A percentile compares a stretch with the other conserved stretches of the same genome.
These are phyloP conservation scores for Angomonas deanei DNA, from an alignment of 208 protist genomes.

Conservation along the genomic window DNA sequence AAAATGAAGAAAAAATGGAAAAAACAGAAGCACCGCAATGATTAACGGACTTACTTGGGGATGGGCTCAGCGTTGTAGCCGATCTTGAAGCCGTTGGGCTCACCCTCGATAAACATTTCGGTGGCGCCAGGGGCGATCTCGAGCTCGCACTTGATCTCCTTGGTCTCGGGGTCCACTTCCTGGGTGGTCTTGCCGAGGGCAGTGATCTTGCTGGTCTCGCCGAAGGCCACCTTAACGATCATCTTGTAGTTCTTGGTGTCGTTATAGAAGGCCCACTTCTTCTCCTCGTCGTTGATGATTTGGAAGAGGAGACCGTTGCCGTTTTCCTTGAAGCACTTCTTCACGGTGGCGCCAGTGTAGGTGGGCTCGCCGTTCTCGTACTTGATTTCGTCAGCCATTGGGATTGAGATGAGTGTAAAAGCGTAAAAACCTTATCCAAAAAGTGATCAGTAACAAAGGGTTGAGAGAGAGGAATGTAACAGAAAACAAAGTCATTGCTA, in stretches of 20 bases:
- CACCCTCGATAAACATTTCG: constrained; percentile 75
- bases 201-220: constrained; percentile 15
- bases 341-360: constrained; percentile 24
- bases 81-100: constrained; percentile 79
- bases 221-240: constrained; percentile 32
- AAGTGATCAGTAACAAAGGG: no score
- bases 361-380: constrained; percentile 1
- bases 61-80: constrained; percentile 65
- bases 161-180: constrained; percentile 34
- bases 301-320: constrained; percentile 50
- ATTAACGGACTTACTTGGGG: background rate
- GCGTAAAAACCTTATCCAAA: no score
- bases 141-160: constrained; percentile 64
- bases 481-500: no score
- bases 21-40: no score
- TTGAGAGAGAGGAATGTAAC: no score
- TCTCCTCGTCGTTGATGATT: constrained; percentile 19
- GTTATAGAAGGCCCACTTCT: constrained; percentile 54
- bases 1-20: no score
- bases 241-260: constrained; percentile 43
- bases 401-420: no score
- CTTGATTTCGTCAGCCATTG: background rate
- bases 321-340: no score
- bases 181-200: constrained; percentile 53
- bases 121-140: constrained; percentile 40